These are phyloP conservation scores for Naumovozyma castellii DNA, from an alignment of 805 yeast genomes.

Conservation along the genomic window DNA sequence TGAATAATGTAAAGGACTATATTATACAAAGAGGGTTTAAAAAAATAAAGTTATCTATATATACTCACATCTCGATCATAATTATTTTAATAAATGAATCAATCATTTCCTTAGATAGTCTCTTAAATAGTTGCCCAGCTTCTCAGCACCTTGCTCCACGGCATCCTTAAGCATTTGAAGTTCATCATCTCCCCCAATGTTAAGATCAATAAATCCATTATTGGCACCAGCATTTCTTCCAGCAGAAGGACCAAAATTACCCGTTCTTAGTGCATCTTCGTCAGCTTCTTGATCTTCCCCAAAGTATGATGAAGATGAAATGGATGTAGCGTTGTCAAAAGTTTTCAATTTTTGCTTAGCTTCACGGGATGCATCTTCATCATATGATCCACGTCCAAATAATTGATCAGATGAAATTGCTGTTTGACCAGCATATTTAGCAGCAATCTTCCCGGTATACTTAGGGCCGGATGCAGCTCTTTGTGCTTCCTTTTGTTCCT, in stretches of 20 bases:
- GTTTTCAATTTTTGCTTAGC: constrained; percentile 73
- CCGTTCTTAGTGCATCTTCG: constrained; percentile 16
- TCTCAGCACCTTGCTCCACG: constrained; percentile 87
- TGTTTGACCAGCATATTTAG: constrained; percentile 79
- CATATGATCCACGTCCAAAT: constrained; percentile 82
- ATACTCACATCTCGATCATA: too few species aligned
- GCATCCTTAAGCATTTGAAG: constrained; percentile 82
- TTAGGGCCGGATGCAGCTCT: constrained; percentile 44
- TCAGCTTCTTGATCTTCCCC: constrained; percentile 67
- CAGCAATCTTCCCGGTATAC: constrained; percentile 66
- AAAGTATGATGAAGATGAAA: constrained; percentile 86
- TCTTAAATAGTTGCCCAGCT: constrained; percentile 74
- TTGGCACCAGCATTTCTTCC: constrained; percentile 24
- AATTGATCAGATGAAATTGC: constrained; percentile 93
- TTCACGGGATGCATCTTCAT: constrained; percentile 66
- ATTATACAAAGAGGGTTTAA: neutral
- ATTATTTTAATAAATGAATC: too few species aligned
- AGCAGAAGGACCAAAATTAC: constrained; percentile 7
- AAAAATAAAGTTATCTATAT: too few species aligned
- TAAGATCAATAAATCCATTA: constrained; percentile 53
- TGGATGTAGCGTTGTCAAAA: constrained; percentile 79
- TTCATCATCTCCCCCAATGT: constrained; percentile 79
- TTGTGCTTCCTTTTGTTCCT: constrained; percentile 31
- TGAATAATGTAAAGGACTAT: neutral
- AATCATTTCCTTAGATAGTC: constrained; percentile 55